phyloP scores from a whole-genome alignment of 768 basidiomycete genomes.

The Amanita phalloides region DNA sequence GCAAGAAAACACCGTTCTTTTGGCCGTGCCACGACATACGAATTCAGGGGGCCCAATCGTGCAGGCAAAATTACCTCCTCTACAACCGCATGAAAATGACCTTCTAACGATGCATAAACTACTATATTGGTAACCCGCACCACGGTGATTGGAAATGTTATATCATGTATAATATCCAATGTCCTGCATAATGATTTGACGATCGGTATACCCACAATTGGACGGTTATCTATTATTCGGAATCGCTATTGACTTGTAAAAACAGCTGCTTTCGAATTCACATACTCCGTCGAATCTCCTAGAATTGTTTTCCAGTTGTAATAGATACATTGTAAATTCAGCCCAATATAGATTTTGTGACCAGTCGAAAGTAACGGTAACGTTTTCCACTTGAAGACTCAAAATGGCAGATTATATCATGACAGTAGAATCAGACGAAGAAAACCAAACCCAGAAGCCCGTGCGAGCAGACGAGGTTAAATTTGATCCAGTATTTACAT shows the following conservation, averaged over 20 bases:
- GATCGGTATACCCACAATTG: constrained; percentile 1
- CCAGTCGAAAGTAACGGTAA: too few species aligned
- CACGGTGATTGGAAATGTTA: background rate
- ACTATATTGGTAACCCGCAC: constrained; percentile 2
- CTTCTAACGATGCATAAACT: constrained; percentile 1
- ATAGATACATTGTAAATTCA: too few species aligned
- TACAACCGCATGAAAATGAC: background rate
- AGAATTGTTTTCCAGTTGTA: too few species aligned
- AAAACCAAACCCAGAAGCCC: constrained; percentile 27
- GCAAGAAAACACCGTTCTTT: background rate
- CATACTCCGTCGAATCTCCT: background rate
- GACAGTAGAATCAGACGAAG: constrained; percentile 77
- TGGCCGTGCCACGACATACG: background rate
- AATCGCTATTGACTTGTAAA: constrained; percentile 4
- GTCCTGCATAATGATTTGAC: background rate
- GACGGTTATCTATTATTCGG: constrained; percentile 7
- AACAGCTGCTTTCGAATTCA: constrained; percentile 3
- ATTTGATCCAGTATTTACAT: constrained; percentile 75
- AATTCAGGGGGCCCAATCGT: background rate
- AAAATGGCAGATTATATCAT: constrained; percentile 59
- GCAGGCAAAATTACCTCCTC: background rate
- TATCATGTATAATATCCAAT: constrained; percentile 3
- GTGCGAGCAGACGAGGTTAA: constrained; percentile 38
- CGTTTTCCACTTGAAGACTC: background rate
- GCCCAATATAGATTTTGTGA: too few species aligned